Conservation (phyloP, 2,329 filamentous ascomycete genomes). For the Fusarium mangiferae region DNA sequence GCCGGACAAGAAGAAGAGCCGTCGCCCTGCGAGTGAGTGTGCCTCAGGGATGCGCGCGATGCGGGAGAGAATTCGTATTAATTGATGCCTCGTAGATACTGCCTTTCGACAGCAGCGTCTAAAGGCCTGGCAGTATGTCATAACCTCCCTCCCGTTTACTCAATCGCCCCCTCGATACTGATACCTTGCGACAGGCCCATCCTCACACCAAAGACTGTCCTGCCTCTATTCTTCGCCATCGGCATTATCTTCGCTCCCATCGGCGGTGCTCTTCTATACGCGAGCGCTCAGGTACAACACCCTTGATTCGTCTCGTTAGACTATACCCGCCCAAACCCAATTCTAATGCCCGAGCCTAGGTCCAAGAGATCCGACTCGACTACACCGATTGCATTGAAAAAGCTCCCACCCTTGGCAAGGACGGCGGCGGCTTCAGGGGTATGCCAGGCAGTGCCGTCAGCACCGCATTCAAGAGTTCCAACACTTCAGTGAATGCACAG, state of each 20-base stretch:
- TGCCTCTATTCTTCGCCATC: slow-evolving; percentile 90
- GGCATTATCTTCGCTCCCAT: slow-evolving; percentile 95
- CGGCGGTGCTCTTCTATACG: slow-evolving; percentile 85
- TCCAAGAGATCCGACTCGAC: slow-evolving; percentile 90
- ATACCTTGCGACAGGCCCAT: slow-evolving; percentile 75
- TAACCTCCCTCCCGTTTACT: slow-evolving; percentile 46
- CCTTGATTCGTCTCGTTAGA: neutral
- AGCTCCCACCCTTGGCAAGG: slow-evolving; percentile 56
- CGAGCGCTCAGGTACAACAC: slow-evolving; percentile 75
- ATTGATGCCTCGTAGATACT: slow-evolving; percentile 71
- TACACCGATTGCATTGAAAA: slow-evolving; percentile 80
- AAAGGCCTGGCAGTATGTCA: slow-evolving; percentile 95
- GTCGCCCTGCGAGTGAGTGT: slow-evolving; percentile 83
- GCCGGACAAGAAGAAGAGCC: slow-evolving; percentile 86
- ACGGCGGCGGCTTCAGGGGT: slow-evolving; percentile 49
- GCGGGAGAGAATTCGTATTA: slow-evolving; percentile 15
- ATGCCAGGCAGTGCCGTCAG: slow-evolving; percentile 70
- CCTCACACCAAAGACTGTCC: slow-evolving; percentile 90
- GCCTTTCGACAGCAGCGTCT: slow-evolving; percentile 96
- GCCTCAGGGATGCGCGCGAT: slow-evolving; percentile 32
- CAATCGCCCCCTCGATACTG: slow-evolving; percentile 45
- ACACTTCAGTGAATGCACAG: slow-evolving; percentile 51
- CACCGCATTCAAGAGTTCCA: slow-evolving; percentile 75
- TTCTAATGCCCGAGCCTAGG: slow-evolving; percentile 59
- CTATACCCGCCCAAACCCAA: neutral